Evolutionary conservation across 2,329 filamentous ascomycete genomes (phyloP).

Genomic region (Hymenoscyphus albidus): DNA sequence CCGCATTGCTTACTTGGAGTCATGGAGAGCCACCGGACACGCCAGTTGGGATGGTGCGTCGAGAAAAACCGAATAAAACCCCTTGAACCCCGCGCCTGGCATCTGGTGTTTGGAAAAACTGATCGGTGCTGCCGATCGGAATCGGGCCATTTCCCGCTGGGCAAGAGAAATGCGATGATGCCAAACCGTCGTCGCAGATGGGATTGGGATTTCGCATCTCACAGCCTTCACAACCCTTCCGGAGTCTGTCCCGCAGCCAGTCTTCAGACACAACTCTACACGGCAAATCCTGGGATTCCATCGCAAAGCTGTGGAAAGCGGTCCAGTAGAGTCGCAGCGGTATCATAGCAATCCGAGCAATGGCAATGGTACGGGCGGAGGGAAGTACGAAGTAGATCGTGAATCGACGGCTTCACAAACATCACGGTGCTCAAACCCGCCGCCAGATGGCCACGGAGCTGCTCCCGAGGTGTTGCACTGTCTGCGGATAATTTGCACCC

Average conservation of each 20-base stretch:
- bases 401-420: neutral
- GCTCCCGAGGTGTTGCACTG: neutral
- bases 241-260: neutral
- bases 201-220: slow-evolving; percentile 1
- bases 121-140: neutral
- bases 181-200: neutral
- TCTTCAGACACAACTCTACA: neutral
- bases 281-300: neutral
- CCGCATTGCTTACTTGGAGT: slow-evolving; percentile 2
- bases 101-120: neutral
- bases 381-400: neutral
- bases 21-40: slow-evolving; percentile 2
- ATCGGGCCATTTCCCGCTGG: neutral
- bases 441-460: neutral
- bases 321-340: neutral
- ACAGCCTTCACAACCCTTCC: neutral
- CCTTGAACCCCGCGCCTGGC: slow-evolving; percentile 1
- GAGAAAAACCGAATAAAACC: neutral
- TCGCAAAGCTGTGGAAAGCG: neutral
- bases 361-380: neutral
- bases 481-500: neutral
- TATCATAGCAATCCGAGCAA: neutral
- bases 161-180: neutral
- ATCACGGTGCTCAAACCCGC: neutral
- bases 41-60: slow-evolving; percentile 2